Percentiles rank a stretch among this genome's conserved stretches.
These are phyloP conservation scores for Actinidia polygama DNA, from an alignment of 179 eudicot genomes.

Conservation along the genomic window DNA sequence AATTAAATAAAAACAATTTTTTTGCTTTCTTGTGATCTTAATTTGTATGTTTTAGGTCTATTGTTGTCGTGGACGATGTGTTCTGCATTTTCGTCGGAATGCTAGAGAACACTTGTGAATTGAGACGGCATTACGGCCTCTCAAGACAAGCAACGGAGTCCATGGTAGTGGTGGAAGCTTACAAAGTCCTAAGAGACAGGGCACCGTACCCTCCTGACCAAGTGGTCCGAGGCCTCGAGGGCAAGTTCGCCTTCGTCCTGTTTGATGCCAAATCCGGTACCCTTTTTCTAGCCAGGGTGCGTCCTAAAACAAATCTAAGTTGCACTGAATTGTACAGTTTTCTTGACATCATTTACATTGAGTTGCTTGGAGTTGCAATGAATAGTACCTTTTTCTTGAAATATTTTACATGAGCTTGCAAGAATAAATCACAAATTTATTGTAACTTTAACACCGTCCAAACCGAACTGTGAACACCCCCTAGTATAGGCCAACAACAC, in stretches of 20 bases:
- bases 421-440: no score
- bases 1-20: no score
- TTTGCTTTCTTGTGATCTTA: no score
- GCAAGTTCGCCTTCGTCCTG: slow-evolving; percentile 41
- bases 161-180: slow-evolving; percentile 45
- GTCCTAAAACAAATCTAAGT: neutral
- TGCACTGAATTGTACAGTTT: no score
- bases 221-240: slow-evolving; percentile 40
- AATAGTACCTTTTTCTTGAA: no score
- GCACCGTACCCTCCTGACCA: slow-evolving; percentile 53
- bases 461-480: no score
- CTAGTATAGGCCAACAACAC: no score
- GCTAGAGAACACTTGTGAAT: slow-evolving; percentile 34
- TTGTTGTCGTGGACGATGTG: slow-evolving; percentile 38
- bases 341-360: no score
- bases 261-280: slow-evolving; percentile 31
- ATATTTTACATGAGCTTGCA: no score
- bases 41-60: slow-evolving; percentile 13
- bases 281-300: slow-evolving; percentile 40
- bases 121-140: slow-evolving; percentile 40
- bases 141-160: slow-evolving; percentile 39
- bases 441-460: no score
- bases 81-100: slow-evolving; percentile 32
- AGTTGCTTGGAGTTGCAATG: no score
- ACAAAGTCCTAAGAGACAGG: slow-evolving; percentile 39